Evolutionary conservation across 768 basidiomycete species (phyloP).

Genomic region (Leucocoprinus sp.): DNA sequence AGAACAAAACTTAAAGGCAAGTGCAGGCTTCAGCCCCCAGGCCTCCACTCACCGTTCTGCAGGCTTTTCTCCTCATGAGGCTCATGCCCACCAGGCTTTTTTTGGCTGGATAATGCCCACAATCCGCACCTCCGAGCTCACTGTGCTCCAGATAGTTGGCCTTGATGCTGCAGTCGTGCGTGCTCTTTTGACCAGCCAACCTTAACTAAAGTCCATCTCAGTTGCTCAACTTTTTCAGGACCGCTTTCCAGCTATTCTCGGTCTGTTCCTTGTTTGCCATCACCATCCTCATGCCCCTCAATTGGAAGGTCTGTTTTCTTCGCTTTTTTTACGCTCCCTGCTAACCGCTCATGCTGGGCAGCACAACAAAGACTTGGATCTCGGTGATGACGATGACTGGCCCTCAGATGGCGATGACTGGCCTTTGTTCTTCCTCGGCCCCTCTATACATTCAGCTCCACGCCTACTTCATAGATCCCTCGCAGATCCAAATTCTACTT

Average conservation of each 20-base stretch:
- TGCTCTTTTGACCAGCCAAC: slow-evolving; percentile 12
- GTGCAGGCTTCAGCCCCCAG: slow-evolving; percentile 13
- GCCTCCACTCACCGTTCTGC: slow-evolving; percentile 11
- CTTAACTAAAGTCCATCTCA: slow-evolving; percentile 22
- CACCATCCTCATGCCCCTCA: slow-evolving; percentile 88
- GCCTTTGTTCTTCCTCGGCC: slow-evolving; percentile 26
- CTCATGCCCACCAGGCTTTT: slow-evolving; percentile 77
- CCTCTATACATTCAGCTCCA: slow-evolving; percentile 14
- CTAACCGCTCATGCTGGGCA: slow-evolving; percentile 23
- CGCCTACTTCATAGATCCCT: background rate
- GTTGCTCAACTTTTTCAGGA: slow-evolving; percentile 94
- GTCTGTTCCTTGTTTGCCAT: slow-evolving; percentile 77
- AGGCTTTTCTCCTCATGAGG: slow-evolving; percentile 94
- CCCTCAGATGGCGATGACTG: slow-evolving; percentile 36
- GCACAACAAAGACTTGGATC: slow-evolving; percentile 66
- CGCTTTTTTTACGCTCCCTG: slow-evolving; percentile 11
- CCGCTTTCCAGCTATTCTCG: slow-evolving; percentile 87
- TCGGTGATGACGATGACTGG: slow-evolving; percentile 43
- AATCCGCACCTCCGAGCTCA: slow-evolving; percentile 81
- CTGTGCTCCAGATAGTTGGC: slow-evolving; percentile 92
- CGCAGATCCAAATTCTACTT: slow-evolving; percentile 5
- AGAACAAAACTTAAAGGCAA: slow-evolving; percentile 90
- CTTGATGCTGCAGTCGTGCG: slow-evolving; percentile 93
- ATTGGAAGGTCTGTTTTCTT: slow-evolving; percentile 58
- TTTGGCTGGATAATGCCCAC: slow-evolving; percentile 98